phyloP scores from a whole-genome alignment of 495 filamentous ascomycete genomes.

The Pseudotulostoma volvatum region DNA sequence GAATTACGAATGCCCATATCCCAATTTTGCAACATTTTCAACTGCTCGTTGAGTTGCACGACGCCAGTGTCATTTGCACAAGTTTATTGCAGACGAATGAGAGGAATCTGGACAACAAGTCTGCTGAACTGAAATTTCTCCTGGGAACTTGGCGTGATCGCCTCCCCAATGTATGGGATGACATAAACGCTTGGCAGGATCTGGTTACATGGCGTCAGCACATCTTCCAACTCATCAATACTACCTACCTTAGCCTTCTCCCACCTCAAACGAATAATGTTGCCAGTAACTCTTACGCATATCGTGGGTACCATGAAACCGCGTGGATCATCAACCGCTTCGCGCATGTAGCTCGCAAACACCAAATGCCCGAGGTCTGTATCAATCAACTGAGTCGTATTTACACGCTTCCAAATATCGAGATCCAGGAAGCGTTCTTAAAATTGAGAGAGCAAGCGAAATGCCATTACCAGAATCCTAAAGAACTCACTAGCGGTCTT shows the following conservation, averaged over 20 bases:
- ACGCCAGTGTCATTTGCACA: conserved; percentile 86
- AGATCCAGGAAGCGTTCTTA: conserved; percentile 97
- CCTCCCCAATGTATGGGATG: conserved; percentile 95
- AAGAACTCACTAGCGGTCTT: conserved; percentile 76
- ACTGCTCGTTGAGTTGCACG: conserved; percentile 93
- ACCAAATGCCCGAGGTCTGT: conserved; percentile 91
- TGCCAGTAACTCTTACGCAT: conserved; percentile 77
- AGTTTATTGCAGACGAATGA: conserved; percentile 75
- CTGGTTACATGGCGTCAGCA: conserved; percentile 98
- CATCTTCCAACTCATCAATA: conserved; percentile 94
- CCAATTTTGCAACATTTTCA: conserved; percentile 95
- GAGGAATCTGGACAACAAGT: conserved; percentile 79
- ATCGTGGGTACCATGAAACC: conserved; percentile 94
- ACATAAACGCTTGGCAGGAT: conserved; percentile 98
- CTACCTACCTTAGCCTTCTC: conserved; percentile 72
- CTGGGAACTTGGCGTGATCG: conserved; percentile 92
- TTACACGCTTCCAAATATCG: conserved; percentile 96
- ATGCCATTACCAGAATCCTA: conserved; percentile 91
- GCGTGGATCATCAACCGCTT: conserved; percentile 99
- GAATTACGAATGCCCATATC: conserved; percentile 89
- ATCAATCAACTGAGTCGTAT: conserved; percentile 93
- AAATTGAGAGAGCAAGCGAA: conserved; percentile 95
- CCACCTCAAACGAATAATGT: conserved; percentile 66
- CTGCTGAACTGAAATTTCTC: conserved; percentile 85
- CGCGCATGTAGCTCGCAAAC: conserved; percentile 92